These are phyloP conservation scores for Podospora didyma DNA, from an alignment of 495 filamentous ascomycete genomes.

Conservation along the genomic window DNA sequence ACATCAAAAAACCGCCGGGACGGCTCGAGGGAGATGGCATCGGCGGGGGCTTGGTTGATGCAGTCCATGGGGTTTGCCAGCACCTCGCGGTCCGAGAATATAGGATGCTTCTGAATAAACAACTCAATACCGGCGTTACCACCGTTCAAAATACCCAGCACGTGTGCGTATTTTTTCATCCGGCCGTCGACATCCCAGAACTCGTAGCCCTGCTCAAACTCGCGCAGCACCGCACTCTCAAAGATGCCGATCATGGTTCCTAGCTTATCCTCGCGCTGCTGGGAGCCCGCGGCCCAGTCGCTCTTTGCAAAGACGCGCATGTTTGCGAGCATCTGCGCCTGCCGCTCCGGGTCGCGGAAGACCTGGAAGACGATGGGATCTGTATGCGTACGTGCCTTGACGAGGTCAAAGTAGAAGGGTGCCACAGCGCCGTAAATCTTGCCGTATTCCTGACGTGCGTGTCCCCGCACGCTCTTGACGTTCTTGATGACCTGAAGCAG, in stretches of 20 bases:
- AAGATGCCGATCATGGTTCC: slow-evolving; percentile 76
- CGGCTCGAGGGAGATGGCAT: slow-evolving; percentile 66
- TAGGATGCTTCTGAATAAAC: slow-evolving; percentile 82
- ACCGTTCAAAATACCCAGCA: slow-evolving; percentile 78
- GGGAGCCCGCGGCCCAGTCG: slow-evolving; percentile 73
- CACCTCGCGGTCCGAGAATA: slow-evolving; percentile 68
- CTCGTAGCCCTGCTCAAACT: slow-evolving; percentile 90
- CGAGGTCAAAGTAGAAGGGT: slow-evolving; percentile 84
- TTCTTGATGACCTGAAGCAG: slow-evolving; percentile 63
- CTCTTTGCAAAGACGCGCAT: slow-evolving; percentile 71
- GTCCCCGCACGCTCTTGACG: slow-evolving; percentile 74
- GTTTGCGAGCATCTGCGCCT: slow-evolving; percentile 83
- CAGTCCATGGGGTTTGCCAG: slow-evolving; percentile 80
- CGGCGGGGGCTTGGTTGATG: slow-evolving; percentile 60
- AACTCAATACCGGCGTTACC: slow-evolving; percentile 72
- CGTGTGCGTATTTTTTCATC: slow-evolving; percentile 85
- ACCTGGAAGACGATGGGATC: slow-evolving; percentile 81
- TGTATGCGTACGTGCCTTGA: slow-evolving; percentile 63
- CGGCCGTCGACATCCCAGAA: slow-evolving; percentile 82
- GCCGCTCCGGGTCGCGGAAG: slow-evolving; percentile 81
- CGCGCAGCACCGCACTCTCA: slow-evolving; percentile 81
- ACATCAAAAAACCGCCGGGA: slow-evolving; percentile 77
- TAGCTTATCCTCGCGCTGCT: slow-evolving; percentile 63
- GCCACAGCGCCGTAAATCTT: slow-evolving; percentile 83
- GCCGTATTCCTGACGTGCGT: slow-evolving; percentile 85